These are phyloP conservation scores for Sporothrix pseudoabietina DNA, from an alignment of 2,329 filamentous ascomycete genomes.

Conservation along the genomic window DNA sequence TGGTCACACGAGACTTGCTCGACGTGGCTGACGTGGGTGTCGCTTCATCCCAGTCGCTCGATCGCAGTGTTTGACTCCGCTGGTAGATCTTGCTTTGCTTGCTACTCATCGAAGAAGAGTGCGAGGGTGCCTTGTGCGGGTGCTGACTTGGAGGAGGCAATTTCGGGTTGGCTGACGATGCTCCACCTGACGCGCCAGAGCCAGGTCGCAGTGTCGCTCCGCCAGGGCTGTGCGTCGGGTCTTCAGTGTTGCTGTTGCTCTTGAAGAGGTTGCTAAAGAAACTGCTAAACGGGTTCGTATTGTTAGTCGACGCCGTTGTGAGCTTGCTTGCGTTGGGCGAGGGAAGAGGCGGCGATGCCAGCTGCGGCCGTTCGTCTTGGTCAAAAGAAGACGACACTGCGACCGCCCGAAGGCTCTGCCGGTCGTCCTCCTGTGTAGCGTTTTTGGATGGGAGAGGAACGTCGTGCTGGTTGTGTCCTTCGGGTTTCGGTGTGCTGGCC, in stretches of 20 bases:
- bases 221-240: neutral
- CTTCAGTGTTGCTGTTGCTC: slow-evolving; percentile 36
- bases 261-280: slow-evolving; percentile 61
- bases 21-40: slow-evolving; percentile 37
- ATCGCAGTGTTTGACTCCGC: slow-evolving; percentile 71
- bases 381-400: slow-evolving; percentile 39
- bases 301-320: slow-evolving; percentile 44
- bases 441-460: slow-evolving; percentile 72
- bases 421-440: slow-evolving; percentile 68
- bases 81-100: slow-evolving; percentile 73
- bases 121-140: neutral
- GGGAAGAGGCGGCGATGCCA: neutral
- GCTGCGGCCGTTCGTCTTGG: slow-evolving; percentile 35
- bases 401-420: slow-evolving; percentile 56
- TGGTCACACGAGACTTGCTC: slow-evolving; percentile 49
- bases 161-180: slow-evolving; percentile 5
- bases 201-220: neutral
- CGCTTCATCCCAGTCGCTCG: slow-evolving; percentile 41
- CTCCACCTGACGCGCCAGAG: neutral
- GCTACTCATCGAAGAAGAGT: slow-evolving; percentile 12
- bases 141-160: neutral
- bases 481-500: slow-evolving; percentile 44
- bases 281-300: slow-evolving; percentile 60
- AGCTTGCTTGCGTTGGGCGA: slow-evolving; percentile 37
- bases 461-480: slow-evolving; percentile 50